Conservation (phyloP, 805 yeast genomes). For the Ogataea pini region DNA sequence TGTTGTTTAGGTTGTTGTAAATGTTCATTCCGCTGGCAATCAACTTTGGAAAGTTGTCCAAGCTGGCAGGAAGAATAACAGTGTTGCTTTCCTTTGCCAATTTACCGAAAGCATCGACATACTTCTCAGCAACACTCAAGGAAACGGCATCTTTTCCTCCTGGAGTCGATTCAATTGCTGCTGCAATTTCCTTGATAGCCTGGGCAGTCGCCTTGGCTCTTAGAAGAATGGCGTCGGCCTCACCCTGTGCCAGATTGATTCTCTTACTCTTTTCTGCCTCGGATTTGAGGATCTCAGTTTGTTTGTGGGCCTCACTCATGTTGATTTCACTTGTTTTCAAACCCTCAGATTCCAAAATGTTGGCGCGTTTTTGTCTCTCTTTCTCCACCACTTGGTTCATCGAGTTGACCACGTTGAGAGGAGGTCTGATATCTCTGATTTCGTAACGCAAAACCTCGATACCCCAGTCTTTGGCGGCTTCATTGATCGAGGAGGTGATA, state of each 20-base stretch:
- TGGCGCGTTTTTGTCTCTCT: constrained; percentile 84
- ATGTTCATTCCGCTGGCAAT: constrained; percentile 79
- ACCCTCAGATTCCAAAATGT: constrained; percentile 85
- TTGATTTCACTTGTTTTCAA: constrained; percentile 76
- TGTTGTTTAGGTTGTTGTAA: constrained; percentile 43
- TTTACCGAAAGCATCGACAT: constrained; percentile 78
- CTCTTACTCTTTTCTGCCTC: constrained; percentile 65
- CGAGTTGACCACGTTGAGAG: constrained; percentile 79
- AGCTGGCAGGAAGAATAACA: constrained; percentile 71
- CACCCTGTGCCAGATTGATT: constrained; percentile 72
- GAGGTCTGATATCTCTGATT: constrained; percentile 87
- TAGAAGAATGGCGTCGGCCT: constrained; percentile 64
- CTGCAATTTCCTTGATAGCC: constrained; percentile 63
- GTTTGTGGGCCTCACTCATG: constrained; percentile 80
- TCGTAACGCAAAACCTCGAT: constrained; percentile 81
- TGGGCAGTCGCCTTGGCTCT: constrained; percentile 74
- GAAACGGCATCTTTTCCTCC: constrained; percentile 77
- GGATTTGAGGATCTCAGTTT: constrained; percentile 68
- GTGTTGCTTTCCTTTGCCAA: constrained; percentile 82
- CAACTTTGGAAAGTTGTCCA: constrained; percentile 72
- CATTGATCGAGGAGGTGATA: constrained; percentile 77
- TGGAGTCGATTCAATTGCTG: constrained; percentile 65
- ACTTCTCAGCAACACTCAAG: constrained; percentile 79
- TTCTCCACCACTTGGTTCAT: constrained; percentile 92
- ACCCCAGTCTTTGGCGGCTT: constrained; percentile 87